These are phyloP conservation scores for Talaromyces marneffei DNA, from an alignment of 2,329 filamentous ascomycete species.

Conservation along the genomic window DNA sequence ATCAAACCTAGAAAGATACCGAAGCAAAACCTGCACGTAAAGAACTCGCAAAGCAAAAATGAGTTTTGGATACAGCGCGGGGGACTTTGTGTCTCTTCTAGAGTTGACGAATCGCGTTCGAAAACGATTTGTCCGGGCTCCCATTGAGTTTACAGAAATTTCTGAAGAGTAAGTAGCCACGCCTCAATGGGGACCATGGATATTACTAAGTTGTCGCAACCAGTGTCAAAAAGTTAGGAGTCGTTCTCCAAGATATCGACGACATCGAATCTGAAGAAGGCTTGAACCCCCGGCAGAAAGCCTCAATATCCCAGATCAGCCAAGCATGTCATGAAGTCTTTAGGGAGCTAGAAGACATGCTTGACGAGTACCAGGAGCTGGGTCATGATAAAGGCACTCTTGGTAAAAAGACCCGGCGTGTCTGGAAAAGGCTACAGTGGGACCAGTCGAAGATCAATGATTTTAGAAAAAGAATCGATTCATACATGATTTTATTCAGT, in stretches of 20 bases:
- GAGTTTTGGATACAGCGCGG: neutral
- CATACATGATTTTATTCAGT: neutral
- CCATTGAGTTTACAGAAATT: neutral
- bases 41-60: neutral
- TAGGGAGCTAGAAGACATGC: neutral
- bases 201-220: neutral
- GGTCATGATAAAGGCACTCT: neutral
- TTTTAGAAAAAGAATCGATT: neutral
- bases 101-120: neutral
- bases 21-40: neutral
- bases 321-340: neutral
- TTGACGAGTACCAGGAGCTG: neutral
- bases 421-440: neutral
- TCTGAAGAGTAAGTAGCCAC: neutral
- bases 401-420: neutral
- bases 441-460: neutral
- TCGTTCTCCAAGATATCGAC: neutral
- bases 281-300: neutral
- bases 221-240: neutral
- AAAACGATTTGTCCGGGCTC: neutral
- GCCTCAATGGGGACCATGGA: no score
- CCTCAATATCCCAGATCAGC: neutral
- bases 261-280: neutral
- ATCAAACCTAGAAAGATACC: neutral
- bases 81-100: neutral